Evolutionary conservation across 805 yeast species (phyloP), one percentile per base, ranked within the genome.

Genomic region (Candida pseudoglaebosa): DNA sequence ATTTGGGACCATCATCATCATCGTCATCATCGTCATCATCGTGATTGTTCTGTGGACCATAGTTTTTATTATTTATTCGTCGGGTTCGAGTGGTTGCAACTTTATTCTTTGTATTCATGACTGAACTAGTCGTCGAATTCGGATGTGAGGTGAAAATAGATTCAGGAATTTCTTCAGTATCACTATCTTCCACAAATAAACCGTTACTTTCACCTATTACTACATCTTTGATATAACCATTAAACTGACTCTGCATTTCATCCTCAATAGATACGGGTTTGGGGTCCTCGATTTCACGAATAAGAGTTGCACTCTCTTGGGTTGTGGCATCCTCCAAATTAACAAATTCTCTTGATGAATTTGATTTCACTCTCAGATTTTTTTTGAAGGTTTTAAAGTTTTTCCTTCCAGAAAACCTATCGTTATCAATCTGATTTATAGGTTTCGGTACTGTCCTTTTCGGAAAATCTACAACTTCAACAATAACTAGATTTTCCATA

Each of bases 301-400:
- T 24, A 13, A 32, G 13, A 12, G 5, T 32, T 16, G 20, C 18
- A 4, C 13, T 18, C 24, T 12, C 21, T 12, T n/a, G n/a, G 4
- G 24, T 5, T 8, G 28, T 8, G 4, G 24, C 36, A 16, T 21
- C 20, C 13, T 42, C 45, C 35, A 60, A 33, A 5, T 44, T 48
- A 4, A 61, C 48, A 42, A 43, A 57, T 1, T 56, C 37, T 28
- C 61, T 38, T 0, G 55, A 43, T 3, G 53, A 48, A 13, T 43
- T 49, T 2, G 57, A 40, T 33, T 48, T 47, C 7, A 49, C 16
- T 4, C 47, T 45, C 10, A 41, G 39, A 30, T 47, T 45, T 41
- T 63, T 64, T 21, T 41, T 47, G 43, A 64, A 64, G 8, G 39
- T 54, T 42, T 64, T 64, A 47, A 62, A 62, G 38, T 64, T 62